Base-by-base conservation (phyloP, 106 monocot species). In the Dendrobium nobile region DNA sequence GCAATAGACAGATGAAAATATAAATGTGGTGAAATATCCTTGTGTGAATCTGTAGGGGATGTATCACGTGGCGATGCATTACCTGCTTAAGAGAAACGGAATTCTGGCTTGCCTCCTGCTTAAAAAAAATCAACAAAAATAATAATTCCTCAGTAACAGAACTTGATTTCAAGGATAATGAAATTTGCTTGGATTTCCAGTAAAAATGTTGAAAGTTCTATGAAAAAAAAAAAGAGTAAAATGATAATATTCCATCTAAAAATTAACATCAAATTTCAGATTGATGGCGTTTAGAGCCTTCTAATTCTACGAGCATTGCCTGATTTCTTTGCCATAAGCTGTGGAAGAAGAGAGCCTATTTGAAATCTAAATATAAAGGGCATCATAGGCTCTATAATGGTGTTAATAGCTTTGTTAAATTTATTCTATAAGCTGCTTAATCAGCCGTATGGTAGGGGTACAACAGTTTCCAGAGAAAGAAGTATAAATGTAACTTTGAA, bases 1-100 rank as follows among this genome's bases (percentile, higher is more conserved):
- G 97, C 75, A 98, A 78, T 41, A 98, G 92, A 40, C 97, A 98
- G 51, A 98, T 98, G 83, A 98, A 98, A 41, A 85, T n/a, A 89
- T 3, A 98, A 83, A 80, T 98, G 94, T 26, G 94, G 88, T 0
- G 94, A 91, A 42, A 94, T 80, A 72, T 94, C 97, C 65, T 81
- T 87, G 5, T 81, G 44, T 67, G 73, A 77, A 10, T 80, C 82
- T 61, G 61, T 61, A 19, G 61, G 61, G n/a, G 89, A 75, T 33
- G 10, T 5, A 19, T 27, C 18, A 6, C 17, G 18, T 67, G 83
- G 27, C 58, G 65, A 9, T 64, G 78, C 79, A 94, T 33, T 4
- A 97, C 82, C 42, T 92, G 80, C 37, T 67, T 88, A 41, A 94
- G 82, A 13, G 89, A 86, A 18, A 92, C 86, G 9, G 79, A 72